Evolutionary conservation across 2,329 filamentous ascomycete genomes (phyloP).

Genomic region (Conoideocrella luteorostrata): DNA sequence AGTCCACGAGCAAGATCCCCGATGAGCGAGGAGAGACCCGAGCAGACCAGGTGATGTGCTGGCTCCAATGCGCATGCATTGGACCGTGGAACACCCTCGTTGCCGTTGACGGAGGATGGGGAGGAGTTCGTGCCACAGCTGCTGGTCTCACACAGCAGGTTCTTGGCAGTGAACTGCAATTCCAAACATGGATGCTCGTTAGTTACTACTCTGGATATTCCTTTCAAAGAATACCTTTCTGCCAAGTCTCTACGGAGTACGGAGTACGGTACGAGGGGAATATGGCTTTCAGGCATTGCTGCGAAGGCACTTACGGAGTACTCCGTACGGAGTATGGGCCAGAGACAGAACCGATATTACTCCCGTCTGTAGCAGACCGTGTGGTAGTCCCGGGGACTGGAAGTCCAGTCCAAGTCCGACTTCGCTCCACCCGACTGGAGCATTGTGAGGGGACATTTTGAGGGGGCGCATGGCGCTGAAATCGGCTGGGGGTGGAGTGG

Average conservation of each 20-base stretch:
- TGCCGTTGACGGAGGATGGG: neutral
- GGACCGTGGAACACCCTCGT: neutral
- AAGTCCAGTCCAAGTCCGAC: constrained; percentile 5
- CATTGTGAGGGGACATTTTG: neutral
- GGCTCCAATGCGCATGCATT: neutral
- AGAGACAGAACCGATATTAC: neutral
- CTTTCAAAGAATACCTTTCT: no score
- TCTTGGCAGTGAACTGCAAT: no score
- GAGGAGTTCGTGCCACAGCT: no score
- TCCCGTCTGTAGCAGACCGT: neutral
- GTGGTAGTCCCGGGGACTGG: neutral
- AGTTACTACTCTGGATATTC: no score
- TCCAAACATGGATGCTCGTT: no score
- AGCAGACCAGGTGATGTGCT: constrained; percentile 1
- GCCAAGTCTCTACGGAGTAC: no score
- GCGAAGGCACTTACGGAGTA: no score
- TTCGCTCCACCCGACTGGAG: constrained; percentile 5
- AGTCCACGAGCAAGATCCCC: neutral
- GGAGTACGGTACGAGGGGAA: no score
- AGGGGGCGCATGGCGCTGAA: neutral
- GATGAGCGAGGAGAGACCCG: constrained; percentile 2
- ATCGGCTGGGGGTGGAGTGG: neutral
- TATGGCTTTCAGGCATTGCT: no score
- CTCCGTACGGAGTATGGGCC: neutral
- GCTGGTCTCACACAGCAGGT: no score